phyloP scores from a whole-genome alignment of 306 rosid species.

The Astragalus membranaceus region DNA sequence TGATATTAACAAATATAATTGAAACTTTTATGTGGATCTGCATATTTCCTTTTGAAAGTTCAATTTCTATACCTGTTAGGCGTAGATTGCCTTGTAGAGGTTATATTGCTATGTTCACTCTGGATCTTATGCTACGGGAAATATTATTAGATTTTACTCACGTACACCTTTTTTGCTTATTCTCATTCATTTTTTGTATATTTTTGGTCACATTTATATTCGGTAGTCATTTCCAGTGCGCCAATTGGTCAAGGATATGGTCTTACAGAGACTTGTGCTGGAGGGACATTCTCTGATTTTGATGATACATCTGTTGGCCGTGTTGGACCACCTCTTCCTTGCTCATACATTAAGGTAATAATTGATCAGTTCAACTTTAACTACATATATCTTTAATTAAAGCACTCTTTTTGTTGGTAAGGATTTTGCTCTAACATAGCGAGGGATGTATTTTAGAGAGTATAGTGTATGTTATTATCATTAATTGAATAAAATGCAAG shows the following conservation, averaged over 20 bases:
- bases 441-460: not conserved
- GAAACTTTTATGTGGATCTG: not conserved
- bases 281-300: constrained; percentile 87
- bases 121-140: not conserved
- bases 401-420: not conserved
- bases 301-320: constrained; percentile 92
- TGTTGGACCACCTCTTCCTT: constrained; percentile 98
- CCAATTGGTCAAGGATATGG: constrained; percentile 99
- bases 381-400: not conserved
- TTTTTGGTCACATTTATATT: constrained; percentile 18
- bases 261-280: constrained; percentile 95
- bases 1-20: not conserved
- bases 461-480: not conserved
- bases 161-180: not conserved
- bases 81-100: not conserved
- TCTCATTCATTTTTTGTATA: not conserved
- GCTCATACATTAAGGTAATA: constrained; percentile 77
- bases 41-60: constrained; percentile 5
- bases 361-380: not conserved
- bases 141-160: not conserved
- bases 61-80: not conserved
- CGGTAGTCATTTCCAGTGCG: constrained; percentile 49
- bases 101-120: not conserved
- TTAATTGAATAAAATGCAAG: not conserved
- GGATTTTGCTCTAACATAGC: not conserved